These are phyloP conservation scores for Kwoniella bestiolae DNA, from an alignment of 768 basidiomycete genomes.

Conservation along the genomic window DNA sequence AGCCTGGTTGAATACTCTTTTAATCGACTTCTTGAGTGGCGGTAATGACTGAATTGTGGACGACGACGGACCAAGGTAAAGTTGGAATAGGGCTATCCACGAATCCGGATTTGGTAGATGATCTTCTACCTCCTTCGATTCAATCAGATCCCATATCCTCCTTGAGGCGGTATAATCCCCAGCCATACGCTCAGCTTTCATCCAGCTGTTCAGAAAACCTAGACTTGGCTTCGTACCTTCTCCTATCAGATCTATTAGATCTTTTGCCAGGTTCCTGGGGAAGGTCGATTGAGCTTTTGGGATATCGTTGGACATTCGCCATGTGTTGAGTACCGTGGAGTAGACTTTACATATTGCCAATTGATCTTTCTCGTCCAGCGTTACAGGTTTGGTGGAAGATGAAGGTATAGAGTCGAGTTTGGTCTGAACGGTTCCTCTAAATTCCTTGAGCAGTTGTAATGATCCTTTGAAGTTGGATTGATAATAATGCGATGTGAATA, in stretches of 20 bases:
- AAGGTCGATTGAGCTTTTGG: not conserved
- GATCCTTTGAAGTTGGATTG: slow-evolving; percentile 23
- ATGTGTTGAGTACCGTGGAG: slow-evolving; percentile 14
- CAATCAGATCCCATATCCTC: slow-evolving; percentile 29
- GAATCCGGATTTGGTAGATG: not conserved
- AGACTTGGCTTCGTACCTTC: slow-evolving; percentile 8
- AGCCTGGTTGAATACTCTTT: not conserved
- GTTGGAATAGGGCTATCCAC: not conserved
- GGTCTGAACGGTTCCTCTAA: slow-evolving; percentile 15
- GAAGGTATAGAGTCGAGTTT: not conserved
- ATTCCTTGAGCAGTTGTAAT: slow-evolving; percentile 17
- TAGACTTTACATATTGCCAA: slow-evolving; percentile 14
- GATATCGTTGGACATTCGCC: slow-evolving; percentile 1
- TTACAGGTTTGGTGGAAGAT: not conserved
- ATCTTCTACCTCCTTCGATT: not conserved
- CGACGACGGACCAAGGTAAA: not conserved
- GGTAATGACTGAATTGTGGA: not conserved
- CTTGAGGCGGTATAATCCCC: slow-evolving; percentile 19
- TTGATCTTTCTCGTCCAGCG: not conserved
- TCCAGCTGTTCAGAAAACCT: slow-evolving; percentile 39
- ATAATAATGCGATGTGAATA: slow-evolving; percentile 20
- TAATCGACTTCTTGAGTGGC: not conserved
- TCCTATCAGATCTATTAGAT: slow-evolving; percentile 8
- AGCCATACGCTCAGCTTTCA: slow-evolving; percentile 34
- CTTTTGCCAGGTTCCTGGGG: slow-evolving; percentile 10